A percentile compares a stretch with the other conserved stretches of the same genome.
Conservation (phyloP, 495 filamentous ascomycete genomes). For the Peziza echinospora region DNA sequence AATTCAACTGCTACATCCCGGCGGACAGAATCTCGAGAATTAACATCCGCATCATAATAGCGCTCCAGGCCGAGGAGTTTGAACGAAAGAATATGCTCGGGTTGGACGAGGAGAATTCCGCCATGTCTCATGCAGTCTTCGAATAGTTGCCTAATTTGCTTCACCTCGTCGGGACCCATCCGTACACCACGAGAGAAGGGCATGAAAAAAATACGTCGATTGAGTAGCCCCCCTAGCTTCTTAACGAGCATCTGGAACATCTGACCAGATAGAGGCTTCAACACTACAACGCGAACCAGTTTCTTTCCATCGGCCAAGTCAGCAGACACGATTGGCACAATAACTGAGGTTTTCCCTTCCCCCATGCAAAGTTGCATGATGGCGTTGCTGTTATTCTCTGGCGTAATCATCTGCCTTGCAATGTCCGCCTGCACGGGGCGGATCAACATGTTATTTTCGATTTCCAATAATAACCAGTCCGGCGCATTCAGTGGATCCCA, state of each 20-base stretch:
- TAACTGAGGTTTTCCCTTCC: conserved; percentile 49
- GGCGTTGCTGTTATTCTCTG: conserved; percentile 24
- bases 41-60: neutral
- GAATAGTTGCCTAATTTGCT: conserved; percentile 22
- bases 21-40: conserved; percentile 6
- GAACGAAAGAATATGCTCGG: conserved; percentile 51
- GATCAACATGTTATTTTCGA: conserved; percentile 42
- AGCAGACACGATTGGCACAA: conserved; percentile 40
- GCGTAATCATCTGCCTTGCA: conserved; percentile 33
- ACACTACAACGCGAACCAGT: conserved; percentile 38
- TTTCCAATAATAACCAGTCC: conserved; percentile 39
- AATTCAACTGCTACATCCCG: conserved; percentile 13
- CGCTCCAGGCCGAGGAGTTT: conserved; percentile 40
- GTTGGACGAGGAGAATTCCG: conserved; percentile 38
- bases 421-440: conserved; percentile 38
- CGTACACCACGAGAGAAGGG: conserved; percentile 37
- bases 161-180: conserved; percentile 13
- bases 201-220: conserved; percentile 36
- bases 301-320: conserved; percentile 30
- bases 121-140: conserved; percentile 26
- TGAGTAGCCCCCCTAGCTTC: conserved; percentile 38
- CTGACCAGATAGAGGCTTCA: conserved; percentile 38
- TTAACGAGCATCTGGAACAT: conserved; percentile 38
- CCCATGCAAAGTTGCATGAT: conserved; percentile 60
- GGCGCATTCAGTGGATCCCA: conserved; percentile 31